Percentiles rank a stretch among this genome's conserved stretches.
phyloP scores from a whole-genome alignment of 2,329 filamentous ascomycete genomes.

The Corniculantispora saksenae region DNA sequence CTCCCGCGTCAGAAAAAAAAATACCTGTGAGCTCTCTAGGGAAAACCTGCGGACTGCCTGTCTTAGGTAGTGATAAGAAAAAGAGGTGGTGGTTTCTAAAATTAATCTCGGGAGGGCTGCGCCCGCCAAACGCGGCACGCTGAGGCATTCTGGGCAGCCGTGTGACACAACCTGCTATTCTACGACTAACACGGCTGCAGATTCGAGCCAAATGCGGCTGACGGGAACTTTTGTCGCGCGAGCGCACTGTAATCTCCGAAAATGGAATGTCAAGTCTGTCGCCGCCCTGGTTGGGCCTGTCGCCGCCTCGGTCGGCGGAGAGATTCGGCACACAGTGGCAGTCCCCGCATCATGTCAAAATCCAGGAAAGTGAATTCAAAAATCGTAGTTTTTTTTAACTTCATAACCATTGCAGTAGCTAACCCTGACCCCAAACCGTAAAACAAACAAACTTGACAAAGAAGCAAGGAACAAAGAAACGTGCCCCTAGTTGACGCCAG shows the following conservation, averaged over 20 bases:
- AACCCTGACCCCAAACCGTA: background rate
- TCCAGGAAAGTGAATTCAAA: no score
- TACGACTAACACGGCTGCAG: background rate
- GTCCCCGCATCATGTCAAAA: no score
- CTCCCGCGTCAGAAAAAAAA: no score
- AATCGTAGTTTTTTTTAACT: background rate
- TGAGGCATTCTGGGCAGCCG: background rate
- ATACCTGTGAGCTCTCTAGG: no score
- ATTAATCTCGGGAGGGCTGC: background rate
- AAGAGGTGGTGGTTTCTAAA: background rate
- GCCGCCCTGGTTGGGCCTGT: background rate
- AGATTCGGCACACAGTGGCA: no score
- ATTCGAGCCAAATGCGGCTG: background rate
- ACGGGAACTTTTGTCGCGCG: background rate
- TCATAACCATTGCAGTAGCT: background rate
- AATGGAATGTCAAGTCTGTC: background rate
- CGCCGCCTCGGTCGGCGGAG: background rate
- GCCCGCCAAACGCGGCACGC: background rate
- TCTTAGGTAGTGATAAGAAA: background rate
- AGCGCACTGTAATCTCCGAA: background rate
- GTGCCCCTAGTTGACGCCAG: background rate
- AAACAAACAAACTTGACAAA: background rate
- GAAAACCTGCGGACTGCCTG: no score
- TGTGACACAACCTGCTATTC: background rate
- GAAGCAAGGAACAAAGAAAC: background rate